Percentiles rank a stretch among this genome's conserved stretches.
Conservation (phyloP, 129 eudicot species). For the Cynara cardunculus region DNA sequence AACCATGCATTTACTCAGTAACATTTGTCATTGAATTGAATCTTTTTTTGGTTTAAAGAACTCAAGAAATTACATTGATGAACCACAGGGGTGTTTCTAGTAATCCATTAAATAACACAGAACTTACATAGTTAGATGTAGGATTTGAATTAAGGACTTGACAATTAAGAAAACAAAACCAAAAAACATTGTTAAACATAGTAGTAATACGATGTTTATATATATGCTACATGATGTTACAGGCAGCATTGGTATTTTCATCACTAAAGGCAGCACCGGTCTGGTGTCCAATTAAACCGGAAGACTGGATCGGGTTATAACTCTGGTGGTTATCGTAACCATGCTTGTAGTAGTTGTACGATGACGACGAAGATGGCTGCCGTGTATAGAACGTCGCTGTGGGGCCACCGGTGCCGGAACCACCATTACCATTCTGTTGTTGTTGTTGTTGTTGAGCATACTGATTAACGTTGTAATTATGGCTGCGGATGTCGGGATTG, state of each 20-base stretch:
- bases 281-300: slow-evolving; percentile 43
- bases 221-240: slow-evolving; percentile 30
- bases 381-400: slow-evolving; percentile 28
- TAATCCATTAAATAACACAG: background rate
- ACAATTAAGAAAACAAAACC: background rate
- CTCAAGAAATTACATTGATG: background rate
- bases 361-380: slow-evolving; percentile 44
- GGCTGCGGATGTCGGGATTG: slow-evolving; percentile 54
- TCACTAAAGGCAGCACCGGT: slow-evolving; percentile 78
- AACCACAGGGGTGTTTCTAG: background rate
- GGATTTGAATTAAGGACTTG: background rate
- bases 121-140: background rate
- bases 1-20: background rate
- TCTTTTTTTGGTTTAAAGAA: background rate
- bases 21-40: background rate
- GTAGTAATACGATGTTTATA: background rate
- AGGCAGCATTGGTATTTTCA: slow-evolving; percentile 67
- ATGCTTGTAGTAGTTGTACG: slow-evolving; percentile 79
- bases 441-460: slow-evolving; percentile 32
- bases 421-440: slow-evolving; percentile 12
- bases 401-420: slow-evolving; percentile 15
- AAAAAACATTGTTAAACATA: background rate
- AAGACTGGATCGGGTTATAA: slow-evolving; percentile 16
- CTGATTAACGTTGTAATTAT: slow-evolving; percentile 34
- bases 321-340: slow-evolving; percentile 46